Percentiles rank a stretch among this genome's conserved stretches.
Evolutionary conservation across 768 basidiomycete species (phyloP).

Genomic region (Termitomyces sp.): DNA sequence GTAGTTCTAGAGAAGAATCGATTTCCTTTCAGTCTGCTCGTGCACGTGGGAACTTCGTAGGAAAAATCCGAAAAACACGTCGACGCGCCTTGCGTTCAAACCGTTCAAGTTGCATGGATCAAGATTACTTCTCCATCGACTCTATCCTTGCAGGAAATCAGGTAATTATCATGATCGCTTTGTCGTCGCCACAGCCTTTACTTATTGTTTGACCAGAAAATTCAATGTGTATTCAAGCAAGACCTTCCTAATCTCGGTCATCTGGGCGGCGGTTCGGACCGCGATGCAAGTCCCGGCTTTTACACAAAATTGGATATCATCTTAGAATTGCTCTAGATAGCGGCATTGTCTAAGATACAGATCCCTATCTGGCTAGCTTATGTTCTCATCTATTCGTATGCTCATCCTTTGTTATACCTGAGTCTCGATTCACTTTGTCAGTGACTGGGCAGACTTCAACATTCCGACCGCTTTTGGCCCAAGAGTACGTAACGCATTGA

Average conservation of each 20-base stretch:
- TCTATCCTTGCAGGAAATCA: constrained; percentile 91
- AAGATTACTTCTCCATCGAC: constrained; percentile 90
- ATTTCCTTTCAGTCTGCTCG: no score
- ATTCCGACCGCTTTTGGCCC: constrained; percentile 74
- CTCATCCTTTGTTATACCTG: not conserved
- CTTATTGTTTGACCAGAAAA: constrained; percentile 50
- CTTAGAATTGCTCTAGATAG: constrained; percentile 48
- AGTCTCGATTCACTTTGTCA: constrained; percentile 20
- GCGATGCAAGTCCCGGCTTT: constrained; percentile 52
- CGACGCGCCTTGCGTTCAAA: constrained; percentile 12
- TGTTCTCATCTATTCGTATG: constrained; percentile 74
- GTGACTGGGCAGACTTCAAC: constrained; percentile 87
- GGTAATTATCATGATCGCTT: constrained; percentile 28
- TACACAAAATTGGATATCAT: not conserved
- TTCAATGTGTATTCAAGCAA: constrained; percentile 89
- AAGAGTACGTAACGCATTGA: constrained; percentile 80
- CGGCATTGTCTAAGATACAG: constrained; percentile 67
- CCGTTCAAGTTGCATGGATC: constrained; percentile 55
- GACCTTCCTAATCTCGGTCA: constrained; percentile 85
- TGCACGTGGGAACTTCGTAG: constrained; percentile 13
- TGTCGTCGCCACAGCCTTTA: no score
- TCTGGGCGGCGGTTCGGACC: constrained; percentile 79
- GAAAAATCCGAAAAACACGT: constrained; percentile 11
- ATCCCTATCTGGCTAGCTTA: constrained; percentile 92
- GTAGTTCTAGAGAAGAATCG: no score